These are phyloP conservation scores for Diutina catenulata DNA, from an alignment of 1,139 yeast species.

Conservation along the genomic window DNA sequence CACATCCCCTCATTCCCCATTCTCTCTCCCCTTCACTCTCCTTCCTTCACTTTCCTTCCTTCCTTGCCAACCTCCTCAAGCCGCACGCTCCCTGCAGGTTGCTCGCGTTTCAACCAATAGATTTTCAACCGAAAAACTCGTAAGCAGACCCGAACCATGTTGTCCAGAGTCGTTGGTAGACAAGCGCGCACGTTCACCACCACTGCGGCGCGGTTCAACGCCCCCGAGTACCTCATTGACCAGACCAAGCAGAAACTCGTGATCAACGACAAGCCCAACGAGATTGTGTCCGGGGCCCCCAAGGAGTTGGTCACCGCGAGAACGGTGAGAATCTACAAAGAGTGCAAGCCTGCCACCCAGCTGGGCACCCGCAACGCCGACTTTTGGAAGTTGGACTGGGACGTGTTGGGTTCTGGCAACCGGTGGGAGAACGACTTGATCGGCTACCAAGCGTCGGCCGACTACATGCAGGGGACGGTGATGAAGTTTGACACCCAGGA, in stretches of 20 bases:
- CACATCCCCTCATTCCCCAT: no score
- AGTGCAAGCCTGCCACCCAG: slow-evolving; percentile 75
- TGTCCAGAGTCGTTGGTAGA: slow-evolving; percentile 4
- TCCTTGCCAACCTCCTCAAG: not conserved
- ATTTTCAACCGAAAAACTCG: not conserved
- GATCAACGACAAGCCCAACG: slow-evolving; percentile 22
- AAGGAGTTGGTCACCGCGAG: slow-evolving; percentile 47
- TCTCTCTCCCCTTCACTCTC: no score
- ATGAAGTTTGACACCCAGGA: slow-evolving; percentile 68
- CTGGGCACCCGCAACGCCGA: slow-evolving; percentile 47
- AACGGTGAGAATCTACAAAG: slow-evolving; percentile 67
- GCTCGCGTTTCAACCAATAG: slow-evolving; percentile 3
- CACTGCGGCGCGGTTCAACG: slow-evolving; percentile 1
- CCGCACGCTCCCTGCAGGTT: slow-evolving; percentile 4
- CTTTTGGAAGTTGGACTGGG: slow-evolving; percentile 80
- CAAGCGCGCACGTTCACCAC: slow-evolving; percentile 3
- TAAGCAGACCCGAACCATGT: not conserved
- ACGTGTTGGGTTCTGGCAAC: slow-evolving; percentile 62
- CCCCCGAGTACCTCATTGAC: not conserved
- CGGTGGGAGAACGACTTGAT: slow-evolving; percentile 87
- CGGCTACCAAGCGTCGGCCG: slow-evolving; percentile 76
- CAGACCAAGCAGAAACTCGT: not conserved
- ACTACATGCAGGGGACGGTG: slow-evolving; percentile 80
- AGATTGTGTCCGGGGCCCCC: slow-evolving; percentile 75
- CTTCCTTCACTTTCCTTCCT: no score